Base-by-base conservation (phyloP, 129 eudicot genomes). In the Artemisia argyi region DNA sequence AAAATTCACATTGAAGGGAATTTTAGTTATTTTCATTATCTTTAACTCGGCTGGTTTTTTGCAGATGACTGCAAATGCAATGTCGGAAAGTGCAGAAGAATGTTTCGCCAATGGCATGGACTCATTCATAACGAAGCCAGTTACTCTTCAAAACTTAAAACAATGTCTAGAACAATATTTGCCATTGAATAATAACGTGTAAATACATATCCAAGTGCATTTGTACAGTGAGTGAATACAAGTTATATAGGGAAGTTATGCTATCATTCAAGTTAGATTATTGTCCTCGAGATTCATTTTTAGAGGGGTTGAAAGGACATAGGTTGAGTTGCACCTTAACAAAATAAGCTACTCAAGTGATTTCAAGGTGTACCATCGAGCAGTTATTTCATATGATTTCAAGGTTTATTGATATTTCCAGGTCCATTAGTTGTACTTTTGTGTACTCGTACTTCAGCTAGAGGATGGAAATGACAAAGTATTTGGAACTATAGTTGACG, bases 101-200 rank as follows among this genome's bases (percentile, higher is more conserved):
- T 91, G 97, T 64, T 88, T 19, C 35, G 85, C 95, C n/a, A 91
- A 83, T 64, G 97, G 97, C 61, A 91, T 91, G 97, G 97, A 91
- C 76, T 87, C 89, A 1, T 91, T 91, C 73, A 76, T 91, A 66
- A 79, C 97, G 28, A 91, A 91, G 70, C 97, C 97, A 11, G 87
- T 91, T 18, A 91, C 95, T 13, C 84, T 88, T 75, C 86, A 85
- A 53, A 87, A 74, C 72, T 77, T 91, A 60, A 85, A 78, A 82
- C 83, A 87, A 30, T 82, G 95, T 79, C 83, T 91, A 14, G 75
- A 83, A 56, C 80, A 80, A 72, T 85, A 85, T 78, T 56, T 91
- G 56, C 77, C 84, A 19, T 64, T 51, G 30, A 30, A 64, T 50
- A 54, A 53, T 54, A 12, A 13, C 26, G 14, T 82, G 88, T 84